Evolutionary conservation across 495 filamentous ascomycete genomes (phyloP).

Genomic region (Acidomyces sp.): DNA sequence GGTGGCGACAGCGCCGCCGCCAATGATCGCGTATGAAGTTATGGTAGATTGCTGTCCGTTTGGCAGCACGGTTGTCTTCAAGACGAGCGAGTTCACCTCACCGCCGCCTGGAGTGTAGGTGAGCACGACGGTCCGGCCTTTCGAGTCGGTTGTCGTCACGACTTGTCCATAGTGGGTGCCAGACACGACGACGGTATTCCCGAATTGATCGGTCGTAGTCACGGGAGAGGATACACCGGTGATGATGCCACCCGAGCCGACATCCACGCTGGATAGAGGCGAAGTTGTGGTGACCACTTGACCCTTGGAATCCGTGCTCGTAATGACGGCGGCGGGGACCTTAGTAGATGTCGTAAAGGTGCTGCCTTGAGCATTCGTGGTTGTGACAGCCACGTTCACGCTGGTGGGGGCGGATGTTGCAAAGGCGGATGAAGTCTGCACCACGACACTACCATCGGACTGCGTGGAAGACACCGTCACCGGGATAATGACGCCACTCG

Average conservation of each 20-base stretch:
- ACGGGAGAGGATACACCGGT: slow-evolving; percentile 9
- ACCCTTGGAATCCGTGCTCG: slow-evolving; percentile 18
- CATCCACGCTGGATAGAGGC: slow-evolving; percentile 11
- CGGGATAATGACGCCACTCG: slow-evolving; percentile 11
- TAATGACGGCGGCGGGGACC: slow-evolving; percentile 21
- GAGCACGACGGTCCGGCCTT: slow-evolving; percentile 25
- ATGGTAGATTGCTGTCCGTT: slow-evolving; percentile 26
- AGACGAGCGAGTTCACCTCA: slow-evolving; percentile 21
- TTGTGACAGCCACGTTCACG: slow-evolving; percentile 23
- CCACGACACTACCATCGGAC: slow-evolving; percentile 40
- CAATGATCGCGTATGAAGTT: slow-evolving; percentile 23
- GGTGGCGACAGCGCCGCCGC: background rate
- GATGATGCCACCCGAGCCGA: slow-evolving; percentile 12
- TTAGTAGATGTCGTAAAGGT: slow-evolving; percentile 22
- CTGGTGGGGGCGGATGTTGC: slow-evolving; percentile 15
- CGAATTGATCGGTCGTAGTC: slow-evolving; percentile 22
- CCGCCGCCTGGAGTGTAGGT: slow-evolving; percentile 29
- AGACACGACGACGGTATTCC: slow-evolving; percentile 18
- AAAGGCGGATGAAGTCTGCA: slow-evolving; percentile 21
- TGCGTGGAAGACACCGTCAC: slow-evolving; percentile 11
- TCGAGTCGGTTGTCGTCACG: slow-evolving; percentile 26
- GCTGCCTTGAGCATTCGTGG: slow-evolving; percentile 25
- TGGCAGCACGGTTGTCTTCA: slow-evolving; percentile 24
- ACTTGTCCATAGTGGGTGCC: slow-evolving; percentile 18
- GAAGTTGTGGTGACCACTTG: slow-evolving; percentile 17